Evolutionary conservation across 306 rosid species (phyloP), one percentile per base, ranked within the genome.

Genomic region (Vachellia pachyceras): DNA sequence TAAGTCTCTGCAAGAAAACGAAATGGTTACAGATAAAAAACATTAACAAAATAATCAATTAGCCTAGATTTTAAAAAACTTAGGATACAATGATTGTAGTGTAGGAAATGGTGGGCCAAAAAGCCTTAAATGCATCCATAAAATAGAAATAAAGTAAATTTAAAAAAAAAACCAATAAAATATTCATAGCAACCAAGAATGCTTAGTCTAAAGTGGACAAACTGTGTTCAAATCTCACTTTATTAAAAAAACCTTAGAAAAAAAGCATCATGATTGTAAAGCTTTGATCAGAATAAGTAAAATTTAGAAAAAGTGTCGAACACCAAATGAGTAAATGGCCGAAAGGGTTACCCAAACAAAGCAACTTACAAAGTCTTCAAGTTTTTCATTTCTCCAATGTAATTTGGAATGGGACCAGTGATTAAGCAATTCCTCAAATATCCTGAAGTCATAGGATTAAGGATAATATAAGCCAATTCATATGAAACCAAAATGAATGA

Each of bases 401-500:
- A 81, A 5, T 0, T 5, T 11, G 88, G 94, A 68, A 93, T 82
- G 55, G 46, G 5, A 80, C 71, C 93, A 11, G 52, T 73, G 52
- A 93, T 85, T 69, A 80, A 86, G 85, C 97, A 93, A 76, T 90
- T 93, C 58, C 97, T 91, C 84, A n/a, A 93, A 77, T 40, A 69
- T 78, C 88, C 97, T 93, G 87, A 64, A 58, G 66, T 40, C 72
- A 82, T 29, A 82, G 17, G 60, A 88, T 78, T n/a, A 3, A 58
- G 65, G 69, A 58, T 14, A 36, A 75, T 39, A 79, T 33, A 45
- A 85, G 75, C 36, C 77, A 42, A 45, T 82, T 77, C 29, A 71
- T 14, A 69, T 14, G 68, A 47, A 41, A 69, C 58, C 55, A 69
- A 63, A n/a, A n/a, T 20, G 60, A 44, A 78, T 73, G 7, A 58